Conservation (phyloP, 257 asterid genomes). For the Anisodus acutangulus region DNA sequence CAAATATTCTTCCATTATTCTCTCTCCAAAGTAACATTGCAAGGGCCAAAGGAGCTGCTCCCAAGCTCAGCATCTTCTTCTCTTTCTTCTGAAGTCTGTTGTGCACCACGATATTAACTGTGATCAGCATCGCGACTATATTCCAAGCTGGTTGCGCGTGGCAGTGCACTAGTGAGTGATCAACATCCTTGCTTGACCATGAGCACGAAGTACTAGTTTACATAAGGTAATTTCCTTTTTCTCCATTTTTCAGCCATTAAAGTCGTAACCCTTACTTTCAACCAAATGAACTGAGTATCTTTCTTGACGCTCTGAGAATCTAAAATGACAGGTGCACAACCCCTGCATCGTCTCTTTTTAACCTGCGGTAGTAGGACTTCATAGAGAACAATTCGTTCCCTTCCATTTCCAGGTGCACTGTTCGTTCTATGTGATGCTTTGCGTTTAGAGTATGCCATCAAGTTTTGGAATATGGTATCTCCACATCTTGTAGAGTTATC, state of each 20-base stretch:
- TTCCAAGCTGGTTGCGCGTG: background rate
- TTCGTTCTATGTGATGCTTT: background rate
- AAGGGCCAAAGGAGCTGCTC: constrained; percentile 20
- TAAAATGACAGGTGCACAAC: background rate
- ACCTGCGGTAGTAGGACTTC: background rate
- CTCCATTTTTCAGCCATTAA: background rate
- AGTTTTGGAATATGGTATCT: constrained; percentile 1
- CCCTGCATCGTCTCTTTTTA: background rate
- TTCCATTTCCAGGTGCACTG: constrained; percentile 6
- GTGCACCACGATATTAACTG: background rate
- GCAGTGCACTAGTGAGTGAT: constrained; percentile 23
- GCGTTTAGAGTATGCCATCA: constrained; percentile 2
- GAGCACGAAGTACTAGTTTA: background rate
- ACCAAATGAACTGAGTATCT: background rate
- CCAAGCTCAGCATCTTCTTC: background rate
- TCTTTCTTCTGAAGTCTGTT: background rate
- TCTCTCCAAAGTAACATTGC: background rate
- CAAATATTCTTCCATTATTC: constrained; percentile 14
- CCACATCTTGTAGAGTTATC: background rate
- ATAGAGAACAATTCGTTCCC: background rate
- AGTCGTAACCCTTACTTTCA: constrained; percentile 1
- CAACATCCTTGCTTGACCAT: background rate
- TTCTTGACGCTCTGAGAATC: background rate
- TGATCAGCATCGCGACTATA: background rate
- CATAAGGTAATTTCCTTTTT: background rate